Conservation (phyloP, 345 rosid species). For the Hypericum perforatum region DNA sequence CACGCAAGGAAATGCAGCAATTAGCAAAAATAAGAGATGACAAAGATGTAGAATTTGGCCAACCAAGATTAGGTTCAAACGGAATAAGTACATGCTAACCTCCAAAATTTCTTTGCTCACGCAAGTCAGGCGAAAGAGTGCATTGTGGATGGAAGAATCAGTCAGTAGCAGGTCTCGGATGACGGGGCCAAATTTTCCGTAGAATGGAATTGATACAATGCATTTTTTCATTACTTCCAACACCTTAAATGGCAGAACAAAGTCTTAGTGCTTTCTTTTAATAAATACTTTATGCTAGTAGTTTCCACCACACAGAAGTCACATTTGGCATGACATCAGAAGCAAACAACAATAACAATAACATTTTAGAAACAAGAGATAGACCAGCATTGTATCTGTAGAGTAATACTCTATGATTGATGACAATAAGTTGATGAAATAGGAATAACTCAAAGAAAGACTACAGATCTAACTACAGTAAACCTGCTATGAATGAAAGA, state of each 20-base stretch:
- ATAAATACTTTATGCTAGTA: conserved; percentile 3
- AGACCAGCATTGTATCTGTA: too few relatives aligned
- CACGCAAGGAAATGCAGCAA: conserved; percentile 12
- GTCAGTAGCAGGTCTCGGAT: conserved; percentile 53
- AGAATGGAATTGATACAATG: conserved; percentile 36
- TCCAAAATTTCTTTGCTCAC: conserved; percentile 63
- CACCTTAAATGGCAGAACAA: conserved; percentile 35
- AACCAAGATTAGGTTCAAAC: conserved; percentile 1
- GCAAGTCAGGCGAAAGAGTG: conserved; percentile 63
- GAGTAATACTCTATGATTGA: too few relatives aligned
- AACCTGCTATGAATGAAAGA: conserved; percentile 4
- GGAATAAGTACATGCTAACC: conserved; percentile 36
- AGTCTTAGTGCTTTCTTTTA: neutral
- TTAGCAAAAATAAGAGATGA: conserved; percentile 9
- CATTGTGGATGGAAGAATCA: conserved; percentile 70
- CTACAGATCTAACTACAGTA: neutral
- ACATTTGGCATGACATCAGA: neutral
- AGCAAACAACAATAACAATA: too few relatives aligned
- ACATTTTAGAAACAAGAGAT: too few relatives aligned
- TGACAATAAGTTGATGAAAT: too few relatives aligned
- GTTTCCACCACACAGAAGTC: conserved; percentile 1
- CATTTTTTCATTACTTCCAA: conserved; percentile 67
- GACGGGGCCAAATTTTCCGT: conserved; percentile 42
- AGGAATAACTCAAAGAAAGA: neutral
- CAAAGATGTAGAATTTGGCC: neutral